Base-by-base conservation (phyloP, 805 yeast species). In the Candida krabiensis region DNA sequence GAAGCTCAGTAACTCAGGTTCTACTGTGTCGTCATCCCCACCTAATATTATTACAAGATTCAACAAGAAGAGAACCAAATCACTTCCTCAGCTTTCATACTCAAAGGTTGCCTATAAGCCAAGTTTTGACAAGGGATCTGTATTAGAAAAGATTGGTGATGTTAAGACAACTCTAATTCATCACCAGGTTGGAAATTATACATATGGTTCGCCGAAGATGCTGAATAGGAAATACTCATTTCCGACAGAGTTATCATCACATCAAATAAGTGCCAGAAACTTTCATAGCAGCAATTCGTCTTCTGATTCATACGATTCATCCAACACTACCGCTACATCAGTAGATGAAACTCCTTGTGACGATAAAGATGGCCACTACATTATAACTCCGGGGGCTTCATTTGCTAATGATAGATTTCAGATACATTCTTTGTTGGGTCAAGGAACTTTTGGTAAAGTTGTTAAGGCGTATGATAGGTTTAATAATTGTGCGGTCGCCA, bases 391-490 rank as follows among this genome's bases (percentile, higher is more conserved):
- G 8, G 78, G 80, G 42, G 79, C 80, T 21, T 52, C 60, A 2
- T 83, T 85, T 59, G 87, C 95, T n/a, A 80, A 84, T 54, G 69
- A 67, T 35, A 64, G 96, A 31, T 90, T 84, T 60, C 64, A 73
- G 14, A 83, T 90, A 9, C 63, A 75, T 23, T 72, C 78, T 41
- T 65, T 88, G 23, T 67, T 93, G 39, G 96, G 96, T 25, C 96
- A 88, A 54, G 96, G 96, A 11, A 88, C 96, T 1, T 88, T 87
- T 66, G 96, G 96, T 11, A 88, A 86, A 55, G 96, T 89, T 5
- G 83, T 85, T 27, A 80, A 83, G 41, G 93, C 95, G n/a, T 73
- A 71, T 49, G 98, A 93, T 57, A 67, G 71, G 37, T 63, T 70
- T 14, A 70, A 76, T 30, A 67, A 78, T 19, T 69, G 73, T 37